phyloP scores from a whole-genome alignment of 441 rosid species.

The Adansonia gregorii region DNA sequence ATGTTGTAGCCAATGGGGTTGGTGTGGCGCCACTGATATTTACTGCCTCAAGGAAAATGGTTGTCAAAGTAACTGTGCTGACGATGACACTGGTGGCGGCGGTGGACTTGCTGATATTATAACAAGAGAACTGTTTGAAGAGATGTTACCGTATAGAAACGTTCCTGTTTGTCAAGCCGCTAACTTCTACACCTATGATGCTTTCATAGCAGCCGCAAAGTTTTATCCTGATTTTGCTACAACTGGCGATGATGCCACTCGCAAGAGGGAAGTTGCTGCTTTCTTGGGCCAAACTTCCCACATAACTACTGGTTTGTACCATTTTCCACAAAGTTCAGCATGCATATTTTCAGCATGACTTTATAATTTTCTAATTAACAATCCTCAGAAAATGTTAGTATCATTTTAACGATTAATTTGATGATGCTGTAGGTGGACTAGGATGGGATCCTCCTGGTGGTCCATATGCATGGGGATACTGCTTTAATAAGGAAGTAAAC shows the following conservation, averaged over 20 bases:
- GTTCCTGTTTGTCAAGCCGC: not conserved
- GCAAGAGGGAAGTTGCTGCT: slow-evolving; percentile 61
- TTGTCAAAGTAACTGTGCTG: not conserved
- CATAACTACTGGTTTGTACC: slow-evolving; percentile 43
- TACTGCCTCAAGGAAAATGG: not conserved
- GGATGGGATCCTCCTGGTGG: not conserved
- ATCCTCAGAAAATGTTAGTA: too few relatives aligned
- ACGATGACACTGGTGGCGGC: not conserved
- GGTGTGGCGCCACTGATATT: not conserved
- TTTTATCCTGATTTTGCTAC: slow-evolving; percentile 40
- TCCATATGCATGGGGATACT: not conserved
- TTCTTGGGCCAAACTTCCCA: slow-evolving; percentile 64
- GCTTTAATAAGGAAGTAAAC: slow-evolving; percentile 34
- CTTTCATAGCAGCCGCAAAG: not conserved
- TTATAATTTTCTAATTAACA: too few relatives aligned
- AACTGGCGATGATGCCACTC: slow-evolving; percentile 45
- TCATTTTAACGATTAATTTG: not conserved
- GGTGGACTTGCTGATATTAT: not conserved
- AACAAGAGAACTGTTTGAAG: not conserved
- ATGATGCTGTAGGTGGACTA: not conserved
- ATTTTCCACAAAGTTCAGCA: too few relatives aligned
- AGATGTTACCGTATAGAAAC: not conserved
- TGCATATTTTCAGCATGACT: too few relatives aligned
- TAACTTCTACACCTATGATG: not conserved
- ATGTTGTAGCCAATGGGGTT: not conserved